phyloP scores from a whole-genome alignment of 495 filamentous ascomycete species.

The Penicillium angulare region DNA sequence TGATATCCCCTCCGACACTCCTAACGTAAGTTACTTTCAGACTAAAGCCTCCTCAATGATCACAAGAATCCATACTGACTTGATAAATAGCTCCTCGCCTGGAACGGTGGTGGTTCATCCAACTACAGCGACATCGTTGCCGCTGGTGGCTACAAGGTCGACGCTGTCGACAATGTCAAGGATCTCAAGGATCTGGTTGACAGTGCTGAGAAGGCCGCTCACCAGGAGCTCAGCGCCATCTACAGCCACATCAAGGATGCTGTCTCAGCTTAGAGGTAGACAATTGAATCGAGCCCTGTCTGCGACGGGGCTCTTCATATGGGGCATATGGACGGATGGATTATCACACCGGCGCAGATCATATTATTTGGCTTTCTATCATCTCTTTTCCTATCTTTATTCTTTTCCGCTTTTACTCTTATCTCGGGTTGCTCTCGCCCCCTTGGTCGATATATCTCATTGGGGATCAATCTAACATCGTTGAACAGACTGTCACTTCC shows the following conservation, averaged over 20 bases:
- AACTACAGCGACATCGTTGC: constrained; percentile 87
- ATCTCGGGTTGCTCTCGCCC: no score
- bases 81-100: constrained; percentile 71
- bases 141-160: constrained; percentile 52
- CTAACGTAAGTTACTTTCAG: constrained; percentile 63
- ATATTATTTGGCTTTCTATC: constrained; percentile 23
- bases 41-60: neutral
- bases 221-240: constrained; percentile 42
- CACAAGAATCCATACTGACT: constrained; percentile 40
- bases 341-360: constrained; percentile 33
- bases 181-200: constrained; percentile 32
- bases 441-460: constrained; percentile 12
- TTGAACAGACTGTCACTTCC: constrained; percentile 20
- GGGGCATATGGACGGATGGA: constrained; percentile 33
- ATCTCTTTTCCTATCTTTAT: constrained; percentile 8
- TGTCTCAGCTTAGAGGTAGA: constrained; percentile 37
- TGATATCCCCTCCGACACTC: constrained; percentile 82
- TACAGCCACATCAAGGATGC: constrained; percentile 49
- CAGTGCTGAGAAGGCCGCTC: constrained; percentile 37
- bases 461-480: constrained; percentile 11
- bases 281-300: constrained; percentile 13
- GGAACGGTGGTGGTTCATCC: constrained; percentile 93
- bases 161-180: constrained; percentile 18
- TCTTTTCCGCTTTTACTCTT: constrained; percentile 14
- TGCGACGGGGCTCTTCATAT: constrained; percentile 17